A percentile compares a stretch with the other conserved stretches of the same genome.
Conservation (phyloP, 176 grass and related monocot genomes). For the Paspalum notatum region DNA sequence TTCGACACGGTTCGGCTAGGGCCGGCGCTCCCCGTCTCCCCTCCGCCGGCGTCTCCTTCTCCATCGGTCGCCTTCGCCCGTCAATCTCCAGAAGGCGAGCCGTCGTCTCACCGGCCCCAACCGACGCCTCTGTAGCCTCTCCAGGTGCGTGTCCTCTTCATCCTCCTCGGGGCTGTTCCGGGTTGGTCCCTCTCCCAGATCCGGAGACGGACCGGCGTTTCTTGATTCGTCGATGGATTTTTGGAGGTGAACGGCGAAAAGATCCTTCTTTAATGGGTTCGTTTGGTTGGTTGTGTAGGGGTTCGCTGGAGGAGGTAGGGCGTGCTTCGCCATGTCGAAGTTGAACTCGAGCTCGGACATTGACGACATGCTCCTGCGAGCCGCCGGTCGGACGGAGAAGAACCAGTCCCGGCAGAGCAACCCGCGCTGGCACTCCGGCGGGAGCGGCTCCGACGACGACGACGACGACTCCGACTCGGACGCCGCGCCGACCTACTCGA, state of each 20-base stretch:
- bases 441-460: slow-evolving; percentile 62
- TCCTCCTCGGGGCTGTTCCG: not conserved
- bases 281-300: slow-evolving; percentile 9
- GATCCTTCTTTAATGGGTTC: not conserved
- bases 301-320: not conserved
- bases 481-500: slow-evolving; percentile 50
- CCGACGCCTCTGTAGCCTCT: not conserved
- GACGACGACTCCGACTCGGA: slow-evolving; percentile 59
- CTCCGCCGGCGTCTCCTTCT: not conserved
- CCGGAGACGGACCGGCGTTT: slow-evolving; percentile 8
- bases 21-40: not conserved
- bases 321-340: slow-evolving; percentile 45
- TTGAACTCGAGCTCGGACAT: slow-evolving; percentile 14
- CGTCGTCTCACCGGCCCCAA: not conserved
- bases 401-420: slow-evolving; percentile 44
- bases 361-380: slow-evolving; percentile 80
- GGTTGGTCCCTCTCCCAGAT: not conserved
- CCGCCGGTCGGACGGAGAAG: slow-evolving; percentile 66
- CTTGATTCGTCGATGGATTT: not conserved
- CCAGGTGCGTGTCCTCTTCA: slow-evolving; percentile 21
- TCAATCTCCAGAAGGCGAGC: not conserved
- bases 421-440: slow-evolving; percentile 55
- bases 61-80: not conserved
- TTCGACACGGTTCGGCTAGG: slow-evolving; percentile 25
- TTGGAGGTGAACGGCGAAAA: not conserved